A percentile compares a stretch with the other conserved stretches of the same genome.
Evolutionary conservation across 2,329 filamentous ascomycete species (phyloP).

Genomic region (Didymella exigua): DNA sequence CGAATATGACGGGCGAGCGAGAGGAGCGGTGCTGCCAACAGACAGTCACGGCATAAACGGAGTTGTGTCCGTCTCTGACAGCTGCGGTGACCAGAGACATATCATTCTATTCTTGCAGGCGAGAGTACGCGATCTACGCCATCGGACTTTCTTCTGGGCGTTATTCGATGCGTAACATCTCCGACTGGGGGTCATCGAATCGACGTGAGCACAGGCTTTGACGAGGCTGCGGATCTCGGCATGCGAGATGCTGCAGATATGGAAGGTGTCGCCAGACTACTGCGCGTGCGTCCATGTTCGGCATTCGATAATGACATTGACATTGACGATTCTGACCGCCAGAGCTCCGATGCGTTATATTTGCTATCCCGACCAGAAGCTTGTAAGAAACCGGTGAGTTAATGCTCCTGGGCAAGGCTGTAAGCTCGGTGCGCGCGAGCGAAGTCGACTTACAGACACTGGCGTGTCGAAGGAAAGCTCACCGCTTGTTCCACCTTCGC

Average conservation of each 20-base stretch:
- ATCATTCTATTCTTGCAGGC: background rate
- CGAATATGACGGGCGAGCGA: background rate
- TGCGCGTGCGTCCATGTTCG: background rate
- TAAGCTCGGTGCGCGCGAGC: background rate
- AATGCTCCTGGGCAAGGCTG: background rate
- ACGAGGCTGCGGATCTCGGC: background rate
- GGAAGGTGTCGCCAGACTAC: conserved; percentile 3
- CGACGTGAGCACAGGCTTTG: background rate
- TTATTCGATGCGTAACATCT: background rate
- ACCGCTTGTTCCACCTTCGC: conserved; percentile 6
- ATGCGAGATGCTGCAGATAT: conserved; percentile 1
- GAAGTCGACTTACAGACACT: background rate
- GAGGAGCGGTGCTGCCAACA: background rate
- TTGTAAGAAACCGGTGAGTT: conserved; percentile 16
- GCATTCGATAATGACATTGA: background rate
- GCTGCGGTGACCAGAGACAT: conserved; percentile 3
- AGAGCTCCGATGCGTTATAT: background rate
- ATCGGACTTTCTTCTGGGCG: background rate
- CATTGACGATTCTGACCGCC: background rate
- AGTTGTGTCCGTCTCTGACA: background rate
- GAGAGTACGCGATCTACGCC: background rate
- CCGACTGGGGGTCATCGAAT: background rate
- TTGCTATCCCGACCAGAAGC: background rate
- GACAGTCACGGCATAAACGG: background rate
- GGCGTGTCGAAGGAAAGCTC: conserved; percentile 1